phyloP scores from a whole-genome alignment of 306 rosid genomes.

The Nissolia schottii region DNA sequence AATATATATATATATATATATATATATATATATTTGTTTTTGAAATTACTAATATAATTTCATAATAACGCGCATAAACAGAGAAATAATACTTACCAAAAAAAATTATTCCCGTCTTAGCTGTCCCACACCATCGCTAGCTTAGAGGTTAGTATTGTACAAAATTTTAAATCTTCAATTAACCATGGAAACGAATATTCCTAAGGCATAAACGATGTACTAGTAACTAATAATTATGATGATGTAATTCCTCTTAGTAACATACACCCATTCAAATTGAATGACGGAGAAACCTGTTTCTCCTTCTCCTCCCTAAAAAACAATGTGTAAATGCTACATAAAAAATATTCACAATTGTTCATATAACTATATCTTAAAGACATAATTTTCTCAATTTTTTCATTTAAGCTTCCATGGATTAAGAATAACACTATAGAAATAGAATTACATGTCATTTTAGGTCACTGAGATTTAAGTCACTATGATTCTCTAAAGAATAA shows the following conservation, averaged over 20 bases:
- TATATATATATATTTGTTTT: too few relatives aligned
- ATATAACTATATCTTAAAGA: background rate
- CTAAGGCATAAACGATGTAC: background rate
- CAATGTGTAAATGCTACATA: background rate
- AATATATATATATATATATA: too few relatives aligned
- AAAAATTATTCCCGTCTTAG: background rate
- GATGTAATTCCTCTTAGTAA: background rate
- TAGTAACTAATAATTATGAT: background rate
- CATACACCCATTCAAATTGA: background rate
- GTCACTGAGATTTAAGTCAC: background rate
- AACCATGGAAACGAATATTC: slow-evolving; percentile 28
- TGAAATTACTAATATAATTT: background rate
- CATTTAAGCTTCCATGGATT: background rate
- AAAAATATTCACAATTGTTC: background rate
- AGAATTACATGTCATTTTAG: background rate
- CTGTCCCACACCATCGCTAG: background rate
- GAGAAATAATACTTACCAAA: too few relatives aligned
- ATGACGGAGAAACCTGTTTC: background rate
- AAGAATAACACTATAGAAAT: background rate
- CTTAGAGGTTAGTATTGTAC: background rate
- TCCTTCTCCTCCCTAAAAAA: background rate
- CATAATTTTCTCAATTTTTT: background rate
- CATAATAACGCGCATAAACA: background rate
- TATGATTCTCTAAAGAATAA: background rate
- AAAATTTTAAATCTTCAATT: background rate